Conservation (phyloP, 2,329 filamentous ascomycete genomes). For the Venturia nashicola region DNA sequence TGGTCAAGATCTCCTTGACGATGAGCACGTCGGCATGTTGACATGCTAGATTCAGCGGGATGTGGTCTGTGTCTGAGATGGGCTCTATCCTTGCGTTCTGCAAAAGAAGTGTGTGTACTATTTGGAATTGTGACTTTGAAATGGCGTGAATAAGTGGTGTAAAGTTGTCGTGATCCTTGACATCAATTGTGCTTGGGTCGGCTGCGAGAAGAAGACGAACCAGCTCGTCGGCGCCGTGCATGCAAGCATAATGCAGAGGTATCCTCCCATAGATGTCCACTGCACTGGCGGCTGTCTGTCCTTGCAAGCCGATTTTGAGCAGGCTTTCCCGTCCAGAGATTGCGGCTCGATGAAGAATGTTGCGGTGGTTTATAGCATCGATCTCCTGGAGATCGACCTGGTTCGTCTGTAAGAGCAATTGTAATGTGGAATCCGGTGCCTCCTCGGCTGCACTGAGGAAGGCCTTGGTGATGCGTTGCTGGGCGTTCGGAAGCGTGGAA, state of each 20-base stretch:
- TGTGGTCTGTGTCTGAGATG: constrained; percentile 75
- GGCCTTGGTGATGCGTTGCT: constrained; percentile 73
- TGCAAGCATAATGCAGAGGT: constrained; percentile 89
- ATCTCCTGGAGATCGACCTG: constrained; percentile 85
- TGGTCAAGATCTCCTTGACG: constrained; percentile 70
- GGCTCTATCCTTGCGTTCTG: constrained; percentile 71
- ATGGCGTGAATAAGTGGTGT: constrained; percentile 92
- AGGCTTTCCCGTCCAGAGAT: constrained; percentile 82
- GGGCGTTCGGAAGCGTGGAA: constrained; percentile 44
- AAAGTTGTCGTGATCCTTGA: constrained; percentile 93
- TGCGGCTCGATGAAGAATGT: constrained; percentile 90
- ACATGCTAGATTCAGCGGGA: constrained; percentile 87
- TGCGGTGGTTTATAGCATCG: constrained; percentile 95
- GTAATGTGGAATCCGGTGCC: constrained; percentile 63
- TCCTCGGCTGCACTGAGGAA: constrained; percentile 86
- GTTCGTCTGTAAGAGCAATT: constrained; percentile 64
- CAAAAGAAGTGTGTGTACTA: constrained; percentile 65
- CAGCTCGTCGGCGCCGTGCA: constrained; percentile 83
- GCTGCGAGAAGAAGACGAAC: constrained; percentile 59
- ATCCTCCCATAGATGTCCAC: constrained; percentile 91
- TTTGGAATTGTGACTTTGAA: constrained; percentile 71
- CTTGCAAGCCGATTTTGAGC: constrained; percentile 60
- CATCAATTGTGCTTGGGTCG: constrained; percentile 64
- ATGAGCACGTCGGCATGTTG: constrained; percentile 82
- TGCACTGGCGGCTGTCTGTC: constrained; percentile 62